Evolutionary conservation across 352 stramenopile species (phyloP).

Genomic region (Pythium folliculosum): DNA sequence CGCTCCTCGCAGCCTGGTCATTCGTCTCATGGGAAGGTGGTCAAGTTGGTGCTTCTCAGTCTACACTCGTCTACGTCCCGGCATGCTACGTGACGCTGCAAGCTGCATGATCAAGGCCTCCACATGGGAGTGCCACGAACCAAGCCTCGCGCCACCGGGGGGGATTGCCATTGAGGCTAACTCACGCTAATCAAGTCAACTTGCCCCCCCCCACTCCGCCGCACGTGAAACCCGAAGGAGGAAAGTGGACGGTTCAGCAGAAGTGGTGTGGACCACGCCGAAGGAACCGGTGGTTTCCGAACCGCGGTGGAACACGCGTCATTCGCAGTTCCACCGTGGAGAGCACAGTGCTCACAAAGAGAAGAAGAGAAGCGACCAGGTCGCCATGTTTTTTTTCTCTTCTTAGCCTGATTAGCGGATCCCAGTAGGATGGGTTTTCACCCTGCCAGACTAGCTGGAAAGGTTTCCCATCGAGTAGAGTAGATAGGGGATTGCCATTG

Average conservation of each 20-base stretch:
- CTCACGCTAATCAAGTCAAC: conserved; percentile 31
- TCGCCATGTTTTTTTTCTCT: too few species aligned
- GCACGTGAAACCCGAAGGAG: background rate
- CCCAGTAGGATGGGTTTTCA: too few species aligned
- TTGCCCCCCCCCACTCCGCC: background rate
- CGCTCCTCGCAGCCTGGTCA: conserved; percentile 29
- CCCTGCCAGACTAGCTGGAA: too few species aligned
- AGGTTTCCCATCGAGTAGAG: too few species aligned
- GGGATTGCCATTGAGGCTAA: conserved; percentile 24
- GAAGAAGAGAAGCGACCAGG: too few species aligned
- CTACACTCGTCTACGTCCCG: conserved; percentile 27
- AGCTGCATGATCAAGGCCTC: conserved; percentile 38
- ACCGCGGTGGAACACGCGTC: too few species aligned
- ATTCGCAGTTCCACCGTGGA: too few species aligned
- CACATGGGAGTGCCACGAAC: conserved; percentile 25
- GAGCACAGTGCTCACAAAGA: too few species aligned
- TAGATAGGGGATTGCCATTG: conserved; percentile 20
- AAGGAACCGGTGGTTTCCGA: too few species aligned
- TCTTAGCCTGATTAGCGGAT: too few species aligned
- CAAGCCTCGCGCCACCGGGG: conserved; percentile 10
- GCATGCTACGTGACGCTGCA: conserved; percentile 32
- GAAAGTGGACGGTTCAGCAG: too few species aligned
- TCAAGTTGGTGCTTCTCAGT: conserved; percentile 36
- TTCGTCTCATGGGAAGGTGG: conserved; percentile 28
- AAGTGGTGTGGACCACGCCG: too few species aligned